Evolutionary conservation across 2,329 filamentous ascomycete genomes (phyloP).

Genomic region (Trichothecium sympodiale): DNA sequence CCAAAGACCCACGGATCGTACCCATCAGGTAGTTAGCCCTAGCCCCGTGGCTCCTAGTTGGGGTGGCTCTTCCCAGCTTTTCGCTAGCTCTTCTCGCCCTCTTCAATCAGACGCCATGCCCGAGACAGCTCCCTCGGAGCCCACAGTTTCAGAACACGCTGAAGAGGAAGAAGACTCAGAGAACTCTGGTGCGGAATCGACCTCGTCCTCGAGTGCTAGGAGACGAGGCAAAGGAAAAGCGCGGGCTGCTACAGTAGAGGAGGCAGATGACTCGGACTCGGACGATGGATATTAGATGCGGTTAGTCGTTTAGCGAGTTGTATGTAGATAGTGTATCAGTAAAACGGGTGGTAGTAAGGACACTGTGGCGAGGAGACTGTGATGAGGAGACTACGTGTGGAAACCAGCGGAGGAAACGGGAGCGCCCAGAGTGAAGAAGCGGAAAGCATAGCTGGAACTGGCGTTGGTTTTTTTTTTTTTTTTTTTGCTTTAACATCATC

Average conservation of each 20-base stretch:
- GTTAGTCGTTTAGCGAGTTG: not conserved
- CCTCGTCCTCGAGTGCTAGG: too few relatives aligned
- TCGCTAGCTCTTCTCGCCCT: constrained; percentile 21
- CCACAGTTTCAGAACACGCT: not conserved
- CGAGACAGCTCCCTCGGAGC: constrained; percentile 3
- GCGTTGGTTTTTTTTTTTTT: too few relatives aligned
- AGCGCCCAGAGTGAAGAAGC: too few relatives aligned
- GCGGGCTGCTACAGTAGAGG: constrained; percentile 31
- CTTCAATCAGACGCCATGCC: constrained; percentile 11
- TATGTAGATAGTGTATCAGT: not conserved
- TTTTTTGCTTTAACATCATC: not conserved
- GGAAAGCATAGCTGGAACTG: too few relatives aligned
- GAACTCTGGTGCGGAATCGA: too few relatives aligned
- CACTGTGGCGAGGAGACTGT: too few relatives aligned
- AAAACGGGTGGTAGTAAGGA: too few relatives aligned
- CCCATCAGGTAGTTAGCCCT: constrained; percentile 30
- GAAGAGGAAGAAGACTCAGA: constrained; percentile 3
- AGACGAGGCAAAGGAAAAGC: constrained; percentile 31
- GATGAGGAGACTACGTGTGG: too few relatives aligned
- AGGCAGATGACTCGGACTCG: constrained; percentile 26
- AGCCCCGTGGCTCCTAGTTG: constrained; percentile 38
- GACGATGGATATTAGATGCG: constrained; percentile 18
- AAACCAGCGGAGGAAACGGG: too few relatives aligned
- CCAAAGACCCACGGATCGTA: constrained; percentile 7
- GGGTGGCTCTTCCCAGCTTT: constrained; percentile 39